These are phyloP conservation scores for Chalaropsis ovoidea DNA, from an alignment of 2,329 filamentous ascomycete species.

Conservation along the genomic window DNA sequence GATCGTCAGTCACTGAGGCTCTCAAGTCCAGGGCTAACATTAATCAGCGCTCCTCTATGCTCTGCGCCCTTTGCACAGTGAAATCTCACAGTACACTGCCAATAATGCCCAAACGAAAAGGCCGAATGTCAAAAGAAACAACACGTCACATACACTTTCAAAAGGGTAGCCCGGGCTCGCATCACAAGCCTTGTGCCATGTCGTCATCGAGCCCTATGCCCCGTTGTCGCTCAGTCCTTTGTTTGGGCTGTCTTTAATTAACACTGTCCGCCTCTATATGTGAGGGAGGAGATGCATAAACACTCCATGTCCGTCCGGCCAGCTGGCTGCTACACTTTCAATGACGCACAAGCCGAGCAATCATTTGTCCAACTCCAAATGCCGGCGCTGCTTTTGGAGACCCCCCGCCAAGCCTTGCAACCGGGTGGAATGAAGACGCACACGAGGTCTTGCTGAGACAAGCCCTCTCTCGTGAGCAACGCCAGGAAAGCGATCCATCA, in stretches of 20 bases:
- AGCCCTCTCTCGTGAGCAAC: not conserved
- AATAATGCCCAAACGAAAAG: not conserved
- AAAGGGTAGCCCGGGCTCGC: not conserved
- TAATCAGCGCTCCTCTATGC: not conserved
- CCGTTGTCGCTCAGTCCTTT: not conserved
- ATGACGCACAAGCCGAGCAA: not conserved
- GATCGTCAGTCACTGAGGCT: not conserved
- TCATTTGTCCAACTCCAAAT: not conserved
- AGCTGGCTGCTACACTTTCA: too few relatives aligned
- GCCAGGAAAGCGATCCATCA: not conserved
- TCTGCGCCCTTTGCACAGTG: not conserved
- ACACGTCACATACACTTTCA: not conserved
- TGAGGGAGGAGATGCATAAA: not conserved
- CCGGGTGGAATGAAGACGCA: not conserved
- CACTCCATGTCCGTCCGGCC: not conserved
- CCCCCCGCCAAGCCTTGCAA: not conserved
- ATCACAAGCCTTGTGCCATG: constrained; percentile 3
- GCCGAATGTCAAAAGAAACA: not conserved
- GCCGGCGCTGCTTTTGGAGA: not conserved
- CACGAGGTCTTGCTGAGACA: too few relatives aligned
- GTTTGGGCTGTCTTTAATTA: not conserved
- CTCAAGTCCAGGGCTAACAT: not conserved
- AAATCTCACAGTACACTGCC: not conserved
- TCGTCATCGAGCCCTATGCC: constrained; percentile 4
- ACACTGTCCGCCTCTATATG: not conserved